These are phyloP conservation scores for Naganishia randhawae DNA, from an alignment of 768 basidiomycete genomes.

Conservation along the genomic window DNA sequence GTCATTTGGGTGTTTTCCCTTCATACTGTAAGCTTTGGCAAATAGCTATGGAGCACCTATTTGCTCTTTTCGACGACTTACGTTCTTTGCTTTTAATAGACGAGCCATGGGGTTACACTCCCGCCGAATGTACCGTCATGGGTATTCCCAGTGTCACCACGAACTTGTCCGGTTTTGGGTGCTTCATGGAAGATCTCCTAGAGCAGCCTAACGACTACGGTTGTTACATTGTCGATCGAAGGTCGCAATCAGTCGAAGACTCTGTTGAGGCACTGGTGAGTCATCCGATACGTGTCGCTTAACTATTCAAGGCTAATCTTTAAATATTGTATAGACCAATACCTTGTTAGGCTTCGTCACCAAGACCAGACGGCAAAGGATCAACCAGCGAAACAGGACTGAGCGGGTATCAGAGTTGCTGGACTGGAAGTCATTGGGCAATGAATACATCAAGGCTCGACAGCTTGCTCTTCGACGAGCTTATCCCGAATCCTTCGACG, in stretches of 20 bases:
- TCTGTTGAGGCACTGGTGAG: constrained; percentile 71
- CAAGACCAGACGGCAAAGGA: constrained; percentile 83
- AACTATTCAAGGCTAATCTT: neutral
- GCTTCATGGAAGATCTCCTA: constrained; percentile 95
- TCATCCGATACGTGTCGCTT: neutral
- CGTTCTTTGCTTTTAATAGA: constrained; percentile 28
- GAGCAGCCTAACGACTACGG: constrained; percentile 92
- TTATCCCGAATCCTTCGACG: constrained; percentile 87
- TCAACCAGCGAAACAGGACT: constrained; percentile 97
- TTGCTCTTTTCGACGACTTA: neutral
- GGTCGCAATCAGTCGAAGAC: constrained; percentile 83
- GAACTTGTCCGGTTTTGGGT: constrained; percentile 92
- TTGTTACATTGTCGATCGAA: constrained; percentile 92
- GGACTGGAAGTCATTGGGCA: constrained; percentile 91
- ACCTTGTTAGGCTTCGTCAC: constrained; percentile 48
- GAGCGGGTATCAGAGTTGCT: constrained; percentile 87
- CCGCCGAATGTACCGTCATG: constrained; percentile 99
- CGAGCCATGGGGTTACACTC: constrained; percentile 63
- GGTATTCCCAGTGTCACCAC: constrained; percentile 96
- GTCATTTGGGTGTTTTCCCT: constrained; percentile 97
- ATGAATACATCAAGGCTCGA: constrained; percentile 93
- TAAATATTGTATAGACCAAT: constrained; percentile 38
- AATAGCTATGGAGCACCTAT: too few relatives aligned
- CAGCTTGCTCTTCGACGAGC: constrained; percentile 87
- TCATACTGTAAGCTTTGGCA: constrained; percentile 96